Conservation (phyloP, 495 filamentous ascomycete species). For the Lasiosphaeria hispida region DNA sequence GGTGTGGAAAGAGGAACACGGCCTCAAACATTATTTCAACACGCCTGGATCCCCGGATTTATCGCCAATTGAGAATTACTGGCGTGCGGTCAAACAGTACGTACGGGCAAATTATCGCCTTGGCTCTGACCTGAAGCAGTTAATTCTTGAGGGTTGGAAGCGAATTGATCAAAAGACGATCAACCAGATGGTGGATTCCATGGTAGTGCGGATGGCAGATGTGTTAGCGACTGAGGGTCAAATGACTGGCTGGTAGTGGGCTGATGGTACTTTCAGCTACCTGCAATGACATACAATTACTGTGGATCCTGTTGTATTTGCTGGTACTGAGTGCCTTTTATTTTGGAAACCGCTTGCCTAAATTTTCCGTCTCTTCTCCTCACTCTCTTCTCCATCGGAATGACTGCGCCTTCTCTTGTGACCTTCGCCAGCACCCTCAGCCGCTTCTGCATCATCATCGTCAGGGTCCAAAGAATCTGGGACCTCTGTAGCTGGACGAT, state of each 20-base stretch:
- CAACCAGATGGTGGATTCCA: constrained; percentile 5
- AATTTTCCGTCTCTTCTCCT: too few species aligned
- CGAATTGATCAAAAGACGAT: neutral
- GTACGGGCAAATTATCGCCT: neutral
- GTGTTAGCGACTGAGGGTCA: neutral
- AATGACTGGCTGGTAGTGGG: constrained; percentile 7
- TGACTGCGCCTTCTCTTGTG: too few species aligned
- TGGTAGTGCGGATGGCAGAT: constrained; percentile 6
- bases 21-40: too few species aligned
- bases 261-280: neutral
- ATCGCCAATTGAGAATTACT: constrained; percentile 7
- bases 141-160: constrained; percentile 2
- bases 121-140: neutral
- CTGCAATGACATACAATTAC: neutral
- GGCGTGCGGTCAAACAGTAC: neutral
- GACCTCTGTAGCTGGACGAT: too few species aligned
- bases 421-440: too few species aligned
- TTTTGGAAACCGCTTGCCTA: constrained; percentile 1
- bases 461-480: too few species aligned
- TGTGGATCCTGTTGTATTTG: neutral
- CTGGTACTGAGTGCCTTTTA: neutral
- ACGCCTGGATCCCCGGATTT: neutral
- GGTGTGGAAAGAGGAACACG: too few species aligned
- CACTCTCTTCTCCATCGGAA: too few species aligned
- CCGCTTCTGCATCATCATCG: too few species aligned